Evolutionary conservation across 2,329 filamentous ascomycete species (phyloP).

Genomic region (Fusarium buxicola): DNA sequence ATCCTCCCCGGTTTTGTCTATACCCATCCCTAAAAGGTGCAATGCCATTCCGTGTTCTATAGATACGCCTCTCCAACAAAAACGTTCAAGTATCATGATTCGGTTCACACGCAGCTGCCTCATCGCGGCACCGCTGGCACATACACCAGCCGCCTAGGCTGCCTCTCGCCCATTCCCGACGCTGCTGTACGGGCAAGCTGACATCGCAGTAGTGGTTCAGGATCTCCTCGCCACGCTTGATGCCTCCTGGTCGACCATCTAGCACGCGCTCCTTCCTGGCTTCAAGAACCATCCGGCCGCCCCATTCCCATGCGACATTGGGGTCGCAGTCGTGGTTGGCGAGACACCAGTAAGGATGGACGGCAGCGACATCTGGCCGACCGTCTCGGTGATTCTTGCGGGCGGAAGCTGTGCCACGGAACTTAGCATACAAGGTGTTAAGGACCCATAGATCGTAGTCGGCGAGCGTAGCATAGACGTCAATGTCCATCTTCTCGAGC

Average conservation of each 20-base stretch:
- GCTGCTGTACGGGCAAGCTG: conserved; percentile 77
- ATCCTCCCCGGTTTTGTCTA: conserved; percentile 28
- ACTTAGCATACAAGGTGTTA: conserved; percentile 93
- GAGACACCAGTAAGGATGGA: conserved; percentile 95
- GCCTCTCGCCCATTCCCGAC: conserved; percentile 89
- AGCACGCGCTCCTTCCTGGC: conserved; percentile 69
- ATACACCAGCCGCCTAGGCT: conserved; percentile 90
- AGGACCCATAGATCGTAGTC: conserved; percentile 83
- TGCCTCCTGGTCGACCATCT: conserved; percentile 65
- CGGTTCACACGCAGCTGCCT: conserved; percentile 59
- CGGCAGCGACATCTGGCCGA: conserved; percentile 89
- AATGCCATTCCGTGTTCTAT: conserved; percentile 15
- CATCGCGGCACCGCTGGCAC: conserved; percentile 83
- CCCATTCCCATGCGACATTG: conserved; percentile 95
- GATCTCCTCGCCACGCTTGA: conserved; percentile 85
- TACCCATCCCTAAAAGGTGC: conserved; percentile 17
- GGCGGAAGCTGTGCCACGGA: conserved; percentile 91
- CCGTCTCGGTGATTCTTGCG: conserved; percentile 81
- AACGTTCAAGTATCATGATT: conserved; percentile 20
- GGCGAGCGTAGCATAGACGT: conserved; percentile 72
- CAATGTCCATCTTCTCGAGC: conserved; percentile 85
- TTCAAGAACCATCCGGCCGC: conserved; percentile 79
- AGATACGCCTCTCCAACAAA: conserved; percentile 1
- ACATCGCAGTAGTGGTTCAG: conserved; percentile 96
- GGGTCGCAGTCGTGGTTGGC: conserved; percentile 97